Evolutionary conservation across 495 filamentous ascomycete genomes (phyloP), one percentile per base, ranked within the genome.

Genomic region (Podospora pseudoanserina): DNA sequence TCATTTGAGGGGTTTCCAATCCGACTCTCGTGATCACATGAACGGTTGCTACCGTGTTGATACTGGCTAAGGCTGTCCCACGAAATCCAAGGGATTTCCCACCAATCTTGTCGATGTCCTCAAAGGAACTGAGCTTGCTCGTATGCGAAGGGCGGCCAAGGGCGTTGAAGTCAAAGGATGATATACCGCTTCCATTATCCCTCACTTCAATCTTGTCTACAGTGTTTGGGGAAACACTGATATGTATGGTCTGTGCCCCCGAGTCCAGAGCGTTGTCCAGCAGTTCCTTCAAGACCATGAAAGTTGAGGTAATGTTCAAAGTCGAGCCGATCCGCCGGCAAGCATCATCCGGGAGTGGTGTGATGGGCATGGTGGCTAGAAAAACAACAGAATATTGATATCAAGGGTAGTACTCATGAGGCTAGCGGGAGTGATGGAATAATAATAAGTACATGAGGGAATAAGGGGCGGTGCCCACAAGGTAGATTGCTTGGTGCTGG

Each of bases 171-270:
- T 97, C 93, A 5, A 86, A 86, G 2, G 84, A 80, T 11, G 84
- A 75, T 68, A 99, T 96, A 0, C 95, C 95, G 68, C 87, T 78
- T 26, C 95, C 95, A 79, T 97, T 96, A 77, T 99, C 95, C 67
- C 91, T 90, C 65, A 97, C 88, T 70, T 94, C 91, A 60, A 99
- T 89, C n/a, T 86, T 81, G 75, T 94, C 91, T 15, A 97, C 75
- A 0, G 90, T 87, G 70, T 97, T 93, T 27, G 81, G 71, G 2
- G 92, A 90, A 30, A 97, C 82, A 66, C 94, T 84, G 39, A 98
- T 80, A 32, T 87, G 83, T 53, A 98, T 82, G 0, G 86, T 86
- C 39, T 49, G 39, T 49, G 39, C 39, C 9, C 39, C 39, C 39
- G 39, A 49, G 39, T 49, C 39, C 9, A 49, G 39, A 16, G 39